Percentiles rank a stretch among this genome's conserved stretches.
phyloP scores from a whole-genome alignment of 768 basidiomycete species.

The Termitomyces sp. region DNA sequence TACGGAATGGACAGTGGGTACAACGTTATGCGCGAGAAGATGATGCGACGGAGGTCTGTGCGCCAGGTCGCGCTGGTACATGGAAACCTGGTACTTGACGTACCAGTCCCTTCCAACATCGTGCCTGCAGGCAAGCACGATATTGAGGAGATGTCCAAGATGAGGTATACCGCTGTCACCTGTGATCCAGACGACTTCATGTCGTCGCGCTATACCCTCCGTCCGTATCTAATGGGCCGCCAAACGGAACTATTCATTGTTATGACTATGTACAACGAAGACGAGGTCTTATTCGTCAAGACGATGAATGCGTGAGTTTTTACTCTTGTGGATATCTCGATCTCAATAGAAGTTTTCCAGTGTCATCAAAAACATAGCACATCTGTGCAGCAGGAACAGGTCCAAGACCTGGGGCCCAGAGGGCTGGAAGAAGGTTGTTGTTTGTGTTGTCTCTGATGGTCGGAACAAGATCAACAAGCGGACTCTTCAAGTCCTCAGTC shows the following conservation, averaged over 20 bases:
- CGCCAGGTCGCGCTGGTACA: conserved; percentile 77
- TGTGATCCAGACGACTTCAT: conserved; percentile 90
- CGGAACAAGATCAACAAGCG: conserved; percentile 86
- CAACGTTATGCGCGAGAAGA: conserved; percentile 68
- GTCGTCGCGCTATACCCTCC: conserved; percentile 69
- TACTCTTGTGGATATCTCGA: neutral
- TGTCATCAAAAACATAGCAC: conserved; percentile 84
- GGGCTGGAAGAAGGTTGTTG: conserved; percentile 89
- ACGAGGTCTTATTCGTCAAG: conserved; percentile 70
- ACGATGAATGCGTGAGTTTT: conserved; percentile 79
- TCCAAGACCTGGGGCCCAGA: conserved; percentile 86
- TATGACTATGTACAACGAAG: conserved; percentile 97
- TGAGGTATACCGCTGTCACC: conserved; percentile 86
- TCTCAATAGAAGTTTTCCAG: conserved; percentile 29
- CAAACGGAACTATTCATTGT: conserved; percentile 92
- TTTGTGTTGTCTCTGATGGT: conserved; percentile 84
- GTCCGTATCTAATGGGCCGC: conserved; percentile 75
- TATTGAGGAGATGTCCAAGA: conserved; percentile 74
- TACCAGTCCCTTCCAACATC: conserved; percentile 76
- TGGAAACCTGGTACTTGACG: conserved; percentile 84
- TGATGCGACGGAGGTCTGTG: conserved; percentile 78
- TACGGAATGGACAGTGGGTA: conserved; percentile 52
- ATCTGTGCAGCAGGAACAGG: conserved; percentile 64
- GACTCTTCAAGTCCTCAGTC: conserved; percentile 82
- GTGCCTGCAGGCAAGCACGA: conserved; percentile 61